Evolutionary conservation across 345 rosid species (phyloP).

Genomic region (Arabidopsis arenosa): DNA sequence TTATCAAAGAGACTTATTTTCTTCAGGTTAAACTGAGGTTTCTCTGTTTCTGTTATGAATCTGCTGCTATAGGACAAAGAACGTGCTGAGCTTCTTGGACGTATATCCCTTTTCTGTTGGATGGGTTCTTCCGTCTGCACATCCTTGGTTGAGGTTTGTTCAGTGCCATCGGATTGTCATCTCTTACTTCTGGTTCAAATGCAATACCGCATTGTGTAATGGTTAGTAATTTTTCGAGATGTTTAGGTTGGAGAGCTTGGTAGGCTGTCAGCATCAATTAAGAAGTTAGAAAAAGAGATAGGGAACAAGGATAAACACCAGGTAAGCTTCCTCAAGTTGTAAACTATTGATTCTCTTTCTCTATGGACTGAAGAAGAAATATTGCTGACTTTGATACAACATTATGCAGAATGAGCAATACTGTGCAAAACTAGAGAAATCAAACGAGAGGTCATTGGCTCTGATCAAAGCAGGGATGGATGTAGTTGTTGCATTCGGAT

Average conservation of each 20-base stretch:
- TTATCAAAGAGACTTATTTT: background rate
- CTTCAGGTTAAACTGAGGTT: background rate
- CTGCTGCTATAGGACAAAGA: slow-evolving; percentile 74
- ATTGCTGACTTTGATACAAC: background rate
- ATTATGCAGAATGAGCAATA: slow-evolving; percentile 77
- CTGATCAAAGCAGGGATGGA: slow-evolving; percentile 85
- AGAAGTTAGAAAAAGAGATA: slow-evolving; percentile 76
- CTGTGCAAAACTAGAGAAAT: slow-evolving; percentile 63
- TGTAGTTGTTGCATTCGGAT: slow-evolving; percentile 83
- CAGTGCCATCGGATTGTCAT: background rate
- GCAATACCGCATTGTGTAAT: background rate
- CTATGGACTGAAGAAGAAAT: background rate
- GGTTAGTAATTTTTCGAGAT: background rate
- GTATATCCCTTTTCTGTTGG: slow-evolving; percentile 95
- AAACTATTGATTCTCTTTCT: slow-evolving; percentile 11
- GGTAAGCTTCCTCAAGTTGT: slow-evolving; percentile 46
- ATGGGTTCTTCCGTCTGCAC: slow-evolving; percentile 88
- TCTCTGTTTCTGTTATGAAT: slow-evolving; percentile 6
- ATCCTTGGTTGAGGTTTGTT: slow-evolving; percentile 85
- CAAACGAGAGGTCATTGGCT: slow-evolving; percentile 88
- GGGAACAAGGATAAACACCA: slow-evolving; percentile 66
- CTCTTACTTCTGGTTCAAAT: background rate
- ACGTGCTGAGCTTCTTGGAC: slow-evolving; percentile 76
- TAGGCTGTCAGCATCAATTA: slow-evolving; percentile 80
- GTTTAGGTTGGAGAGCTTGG: slow-evolving; percentile 86